A percentile compares a stretch with the other conserved stretches of the same genome.
These are phyloP conservation scores for Phytophthora sansomeana DNA, from an alignment of 352 stramenopile genomes.

Conservation along the genomic window DNA sequence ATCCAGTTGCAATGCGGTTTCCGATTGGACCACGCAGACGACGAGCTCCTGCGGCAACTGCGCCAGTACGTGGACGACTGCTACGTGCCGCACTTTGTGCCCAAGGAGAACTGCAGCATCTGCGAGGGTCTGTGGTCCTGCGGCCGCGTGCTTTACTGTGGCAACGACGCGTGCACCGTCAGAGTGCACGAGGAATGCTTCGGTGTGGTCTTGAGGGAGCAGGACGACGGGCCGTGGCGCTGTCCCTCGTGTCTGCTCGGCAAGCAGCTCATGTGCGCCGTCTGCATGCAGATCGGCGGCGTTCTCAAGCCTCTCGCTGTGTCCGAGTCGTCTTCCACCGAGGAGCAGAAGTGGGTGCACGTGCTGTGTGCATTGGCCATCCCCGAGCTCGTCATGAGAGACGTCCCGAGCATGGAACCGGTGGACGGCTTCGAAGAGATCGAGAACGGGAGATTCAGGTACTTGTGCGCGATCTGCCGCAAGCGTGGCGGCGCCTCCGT, in stretches of 20 bases:
- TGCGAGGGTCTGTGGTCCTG: constrained; percentile 88
- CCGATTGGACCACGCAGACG: constrained; percentile 65
- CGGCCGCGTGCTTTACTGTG: constrained; percentile 70
- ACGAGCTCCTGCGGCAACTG: constrained; percentile 61
- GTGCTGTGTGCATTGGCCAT: constrained; percentile 86
- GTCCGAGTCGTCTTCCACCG: constrained; percentile 22
- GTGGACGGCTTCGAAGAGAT: constrained; percentile 88
- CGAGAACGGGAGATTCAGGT: constrained; percentile 84
- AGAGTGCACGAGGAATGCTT: constrained; percentile 88
- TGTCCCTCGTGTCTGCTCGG: constrained; percentile 84
- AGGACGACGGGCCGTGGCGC: constrained; percentile 65
- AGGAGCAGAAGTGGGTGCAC: constrained; percentile 87
- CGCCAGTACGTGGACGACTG: constrained; percentile 82
- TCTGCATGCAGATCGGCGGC: constrained; percentile 84
- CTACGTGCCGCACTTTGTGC: constrained; percentile 78
- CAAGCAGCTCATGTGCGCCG: constrained; percentile 66
- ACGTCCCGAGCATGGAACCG: constrained; percentile 84
- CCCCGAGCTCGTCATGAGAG: constrained; percentile 84
- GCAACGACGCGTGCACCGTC: constrained; percentile 70
- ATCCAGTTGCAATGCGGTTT: constrained; percentile 71
- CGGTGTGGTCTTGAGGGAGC: constrained; percentile 68
- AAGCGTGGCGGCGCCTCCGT: constrained; percentile 82
- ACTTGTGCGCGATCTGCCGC: constrained; percentile 81
- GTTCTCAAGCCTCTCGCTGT: constrained; percentile 77
- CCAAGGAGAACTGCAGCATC: constrained; percentile 79